A percentile compares a stretch with the other conserved stretches of the same genome.
Evolutionary conservation across 331 rosid genomes (phyloP).

Genomic region (Quercus lobata): DNA sequence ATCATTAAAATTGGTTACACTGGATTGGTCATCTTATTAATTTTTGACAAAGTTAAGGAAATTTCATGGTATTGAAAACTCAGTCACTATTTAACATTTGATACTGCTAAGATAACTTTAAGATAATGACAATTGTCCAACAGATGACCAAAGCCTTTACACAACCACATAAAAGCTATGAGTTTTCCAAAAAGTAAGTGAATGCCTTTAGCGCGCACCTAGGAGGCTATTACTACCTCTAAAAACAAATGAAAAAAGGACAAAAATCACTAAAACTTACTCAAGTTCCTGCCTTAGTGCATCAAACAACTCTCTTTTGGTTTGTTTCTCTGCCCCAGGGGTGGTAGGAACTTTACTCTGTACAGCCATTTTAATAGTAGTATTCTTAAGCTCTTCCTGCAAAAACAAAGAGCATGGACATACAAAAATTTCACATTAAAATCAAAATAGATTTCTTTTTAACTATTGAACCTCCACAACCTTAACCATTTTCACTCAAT

Average conservation of each 20-base stretch:
- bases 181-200: background rate
- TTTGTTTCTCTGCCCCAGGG: conserved; percentile 18
- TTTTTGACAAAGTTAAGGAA: background rate
- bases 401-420: background rate
- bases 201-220: too few relatives aligned
- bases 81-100: background rate
- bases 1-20: too few relatives aligned
- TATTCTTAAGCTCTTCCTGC: conserved; percentile 88
- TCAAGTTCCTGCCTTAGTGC: too few relatives aligned
- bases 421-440: background rate
- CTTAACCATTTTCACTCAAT: too few relatives aligned
- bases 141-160: too few relatives aligned
- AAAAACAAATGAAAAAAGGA: too few relatives aligned
- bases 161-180: background rate
- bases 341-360: conserved; percentile 90
- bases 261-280: too few relatives aligned
- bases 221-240: too few relatives aligned
- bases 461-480: too few relatives aligned
- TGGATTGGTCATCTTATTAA: too few relatives aligned
- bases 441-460: background rate
- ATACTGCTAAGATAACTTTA: background rate
- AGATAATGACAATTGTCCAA: background rate
- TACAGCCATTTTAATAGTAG: conserved; percentile 91
- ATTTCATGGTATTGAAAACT: background rate
- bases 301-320: too few relatives aligned